Conservation (phyloP, 352 stramenopile species). For the Phytopythium cucurbitacearum region DNA sequence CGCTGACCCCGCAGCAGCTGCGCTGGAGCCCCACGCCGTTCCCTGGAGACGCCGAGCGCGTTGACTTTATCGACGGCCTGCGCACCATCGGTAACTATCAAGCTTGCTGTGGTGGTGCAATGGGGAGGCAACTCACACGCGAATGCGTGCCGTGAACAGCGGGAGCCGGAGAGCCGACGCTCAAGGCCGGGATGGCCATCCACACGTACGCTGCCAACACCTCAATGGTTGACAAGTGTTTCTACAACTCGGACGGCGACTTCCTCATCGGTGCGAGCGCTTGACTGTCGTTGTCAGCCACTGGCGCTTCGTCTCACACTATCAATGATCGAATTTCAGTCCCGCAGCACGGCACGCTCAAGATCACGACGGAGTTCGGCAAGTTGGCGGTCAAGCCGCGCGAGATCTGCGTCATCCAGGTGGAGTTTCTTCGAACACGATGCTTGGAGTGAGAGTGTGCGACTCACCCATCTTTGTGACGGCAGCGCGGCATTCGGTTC, state of each 20-base stretch:
- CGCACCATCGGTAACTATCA: constrained; percentile 54
- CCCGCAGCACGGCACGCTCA: constrained; percentile 87
- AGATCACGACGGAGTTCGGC: constrained; percentile 93
- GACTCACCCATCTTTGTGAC: too few species aligned
- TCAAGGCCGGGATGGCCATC: constrained; percentile 91
- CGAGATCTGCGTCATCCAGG: constrained; percentile 95
- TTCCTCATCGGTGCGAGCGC: constrained; percentile 86
- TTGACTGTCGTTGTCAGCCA: neutral
- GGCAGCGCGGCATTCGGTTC: constrained; percentile 91
- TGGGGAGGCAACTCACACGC: neutral
- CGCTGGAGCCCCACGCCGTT: constrained; percentile 89
- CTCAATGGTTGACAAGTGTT: constrained; percentile 88
- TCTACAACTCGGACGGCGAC: constrained; percentile 97
- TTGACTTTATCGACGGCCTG: constrained; percentile 90
- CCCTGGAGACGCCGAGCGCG: constrained; percentile 29
- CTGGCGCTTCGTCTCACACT: neutral
- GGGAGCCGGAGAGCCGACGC: constrained; percentile 82
- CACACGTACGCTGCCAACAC: constrained; percentile 92
- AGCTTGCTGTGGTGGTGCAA: neutral
- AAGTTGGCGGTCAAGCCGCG: constrained; percentile 78
- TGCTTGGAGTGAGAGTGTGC: too few species aligned
- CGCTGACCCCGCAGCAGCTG: constrained; percentile 89
- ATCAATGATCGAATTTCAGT: constrained; percentile 30
- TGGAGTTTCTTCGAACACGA: constrained; percentile 3
- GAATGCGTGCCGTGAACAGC: constrained; percentile 9